Percentiles rank a stretch among this genome's conserved stretches.
Conservation (phyloP, 352 stramenopile genomes). For the Pythium brachiatum region DNA sequence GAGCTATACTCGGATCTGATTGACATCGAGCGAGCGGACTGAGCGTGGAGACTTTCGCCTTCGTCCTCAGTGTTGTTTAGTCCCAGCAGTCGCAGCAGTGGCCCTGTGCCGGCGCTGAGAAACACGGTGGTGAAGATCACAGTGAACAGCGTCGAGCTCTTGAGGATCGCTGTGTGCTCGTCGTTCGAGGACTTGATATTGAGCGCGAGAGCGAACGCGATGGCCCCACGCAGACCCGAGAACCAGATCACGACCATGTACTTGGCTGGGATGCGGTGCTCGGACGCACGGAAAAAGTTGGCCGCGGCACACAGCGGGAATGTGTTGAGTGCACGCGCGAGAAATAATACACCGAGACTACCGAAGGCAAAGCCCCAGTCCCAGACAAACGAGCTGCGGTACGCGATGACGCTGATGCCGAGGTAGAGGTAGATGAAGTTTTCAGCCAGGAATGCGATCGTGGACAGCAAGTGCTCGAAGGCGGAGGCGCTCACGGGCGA, state of each 20-base stretch:
- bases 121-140: conserved; percentile 56
- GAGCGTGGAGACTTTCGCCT: too few relatives aligned
- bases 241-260: conserved; percentile 91
- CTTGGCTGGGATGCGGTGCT: conserved; percentile 40
- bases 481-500: conserved; percentile 24
- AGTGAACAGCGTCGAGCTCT: conserved; percentile 53
- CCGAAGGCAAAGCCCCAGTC: conserved; percentile 56
- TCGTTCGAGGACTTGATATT: conserved; percentile 43
- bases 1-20: not conserved
- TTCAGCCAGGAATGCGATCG: conserved; percentile 39
- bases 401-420: conserved; percentile 69
- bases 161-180: conserved; percentile 39
- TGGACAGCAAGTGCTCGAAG: conserved; percentile 33
- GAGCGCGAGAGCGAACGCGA: conserved; percentile 88
- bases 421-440: conserved; percentile 55
- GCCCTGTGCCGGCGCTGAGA: conserved; percentile 41
- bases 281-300: conserved; percentile 39
- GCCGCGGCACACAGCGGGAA: conserved; percentile 68
- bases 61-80: conserved; percentile 14
- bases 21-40: not conserved
- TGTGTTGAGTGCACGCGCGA: conserved; percentile 62
- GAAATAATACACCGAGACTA: conserved; percentile 34
- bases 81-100: conserved; percentile 30
- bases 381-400: conserved; percentile 53
- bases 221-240: conserved; percentile 88